Evolutionary conservation across 352 stramenopile genomes (phyloP).

Genomic region (Bremia lactucae): DNA sequence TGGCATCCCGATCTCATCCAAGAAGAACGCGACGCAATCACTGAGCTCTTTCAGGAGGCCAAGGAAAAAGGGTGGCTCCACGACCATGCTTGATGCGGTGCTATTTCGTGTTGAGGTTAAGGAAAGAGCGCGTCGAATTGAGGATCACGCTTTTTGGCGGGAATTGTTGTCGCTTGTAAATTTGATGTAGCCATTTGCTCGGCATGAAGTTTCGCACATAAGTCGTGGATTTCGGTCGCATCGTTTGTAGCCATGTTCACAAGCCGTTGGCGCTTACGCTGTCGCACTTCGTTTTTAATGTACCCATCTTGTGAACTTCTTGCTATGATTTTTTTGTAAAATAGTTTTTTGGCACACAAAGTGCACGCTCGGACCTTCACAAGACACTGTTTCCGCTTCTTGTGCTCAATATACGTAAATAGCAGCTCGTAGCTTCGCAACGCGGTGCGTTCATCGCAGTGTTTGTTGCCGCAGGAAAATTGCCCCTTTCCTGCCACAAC

Average conservation of each 20-base stretch:
- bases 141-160: too few relatives aligned
- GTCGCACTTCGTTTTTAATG: conserved; percentile 4
- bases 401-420: conserved; percentile 67
- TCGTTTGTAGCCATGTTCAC: too few relatives aligned
- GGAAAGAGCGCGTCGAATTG: too few relatives aligned
- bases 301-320: conserved; percentile 8
- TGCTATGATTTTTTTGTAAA: conserved; percentile 46
- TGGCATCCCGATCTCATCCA: conserved; percentile 61
- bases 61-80: conserved; percentile 67
- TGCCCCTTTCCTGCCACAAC: conserved; percentile 71
- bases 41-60: conserved; percentile 62
- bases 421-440: conserved; percentile 74
- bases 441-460: conserved; percentile 29
- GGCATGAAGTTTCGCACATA: conserved; percentile 29
- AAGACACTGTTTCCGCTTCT: conserved; percentile 50
- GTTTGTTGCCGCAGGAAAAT: conserved; percentile 68
- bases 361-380: conserved; percentile 71
- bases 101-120: too few relatives aligned
- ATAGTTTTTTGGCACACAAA: conserved; percentile 53
- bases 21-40: conserved; percentile 44
- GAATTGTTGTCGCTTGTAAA: too few relatives aligned
- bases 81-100: too few relatives aligned
- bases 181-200: conserved; percentile 10
- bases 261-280: conserved; percentile 6
- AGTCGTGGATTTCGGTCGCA: conserved; percentile 15